Percentiles rank a stretch among this genome's conserved stretches.
These are phyloP conservation scores for Melocanna baccifera DNA, from an alignment of 176 grass and related monocot species.

Conservation along the genomic window DNA sequence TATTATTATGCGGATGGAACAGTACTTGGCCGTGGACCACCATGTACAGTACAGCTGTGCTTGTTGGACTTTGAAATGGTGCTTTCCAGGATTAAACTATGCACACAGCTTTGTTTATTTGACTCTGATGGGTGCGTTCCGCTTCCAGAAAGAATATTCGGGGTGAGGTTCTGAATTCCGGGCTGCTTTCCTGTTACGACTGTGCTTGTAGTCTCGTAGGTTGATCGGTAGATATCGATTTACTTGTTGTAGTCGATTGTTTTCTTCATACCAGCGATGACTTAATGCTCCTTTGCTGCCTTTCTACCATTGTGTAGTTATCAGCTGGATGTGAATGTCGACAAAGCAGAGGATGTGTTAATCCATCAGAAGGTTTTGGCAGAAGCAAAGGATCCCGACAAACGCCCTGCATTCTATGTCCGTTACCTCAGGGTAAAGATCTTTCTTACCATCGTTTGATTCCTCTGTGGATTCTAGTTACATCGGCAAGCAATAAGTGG, in stretches of 20 bases:
- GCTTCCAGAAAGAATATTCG: not conserved
- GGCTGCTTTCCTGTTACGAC: not conserved
- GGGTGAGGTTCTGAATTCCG: not conserved
- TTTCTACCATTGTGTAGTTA: slow-evolving; percentile 30
- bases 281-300: not conserved
- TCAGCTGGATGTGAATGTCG: slow-evolving; percentile 49
- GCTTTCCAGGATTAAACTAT: not conserved
- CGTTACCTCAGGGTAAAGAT: slow-evolving; percentile 45
- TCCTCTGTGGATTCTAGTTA: slow-evolving; percentile 2
- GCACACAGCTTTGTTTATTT: not conserved
- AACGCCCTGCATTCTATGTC: slow-evolving; percentile 29
- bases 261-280: not conserved
- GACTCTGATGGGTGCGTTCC: not conserved
- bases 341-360: slow-evolving; percentile 43
- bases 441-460: not conserved
- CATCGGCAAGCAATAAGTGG: not conserved
- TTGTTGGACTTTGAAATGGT: not conserved
- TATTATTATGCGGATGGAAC: not conserved
- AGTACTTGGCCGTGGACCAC: not conserved
- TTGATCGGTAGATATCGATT: not conserved
- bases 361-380: slow-evolving; percentile 45
- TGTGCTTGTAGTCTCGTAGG: not conserved
- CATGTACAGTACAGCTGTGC: not conserved
- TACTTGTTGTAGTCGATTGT: not conserved
- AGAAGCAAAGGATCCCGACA: slow-evolving; percentile 50